phyloP scores from a whole-genome alignment of 192 early-diverging fungal genomes.

The Backusella liffmaniae region DNA sequence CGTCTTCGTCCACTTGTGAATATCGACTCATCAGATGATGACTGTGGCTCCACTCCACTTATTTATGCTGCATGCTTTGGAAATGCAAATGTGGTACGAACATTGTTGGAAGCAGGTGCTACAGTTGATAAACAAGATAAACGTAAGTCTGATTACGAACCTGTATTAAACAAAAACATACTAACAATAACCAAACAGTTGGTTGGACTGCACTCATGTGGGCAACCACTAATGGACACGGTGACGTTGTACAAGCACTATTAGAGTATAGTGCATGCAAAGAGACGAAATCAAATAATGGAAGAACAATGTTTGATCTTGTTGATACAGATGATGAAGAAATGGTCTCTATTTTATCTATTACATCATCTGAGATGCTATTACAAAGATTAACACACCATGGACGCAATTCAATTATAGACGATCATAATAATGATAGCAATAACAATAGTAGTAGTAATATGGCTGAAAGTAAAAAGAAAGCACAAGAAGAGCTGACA shows the following conservation, averaged over 20 bases:
- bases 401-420: slow-evolving; percentile 3
- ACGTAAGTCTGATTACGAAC: slow-evolving; percentile 49
- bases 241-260: slow-evolving; percentile 70
- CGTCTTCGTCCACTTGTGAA: slow-evolving; percentile 53
- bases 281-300: slow-evolving; percentile 62
- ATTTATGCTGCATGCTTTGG: slow-evolving; percentile 91
- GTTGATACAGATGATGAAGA: slow-evolving; percentile 53
- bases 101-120: slow-evolving; percentile 75
- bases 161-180: not conserved
- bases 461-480: not conserved
- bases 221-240: slow-evolving; percentile 84
- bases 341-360: slow-evolving; percentile 57
- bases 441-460: not conserved
- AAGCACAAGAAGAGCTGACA: not conserved
- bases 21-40: slow-evolving; percentile 77
- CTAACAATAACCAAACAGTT: slow-evolving; percentile 33
- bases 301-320: slow-evolving; percentile 76
- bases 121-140: slow-evolving; percentile 77
- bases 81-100: slow-evolving; percentile 64
- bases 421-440: not conserved
- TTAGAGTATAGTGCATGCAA: slow-evolving; percentile 77
- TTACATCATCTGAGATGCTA: slow-evolving; percentile 45
- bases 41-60: slow-evolving; percentile 75
- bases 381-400: slow-evolving; percentile 4
- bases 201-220: slow-evolving; percentile 94